A percentile compares a stretch with the other conserved stretches of the same genome.
These are phyloP conservation scores for Pisolithus orientalis DNA, from an alignment of 768 basidiomycete genomes.

Conservation along the genomic window DNA sequence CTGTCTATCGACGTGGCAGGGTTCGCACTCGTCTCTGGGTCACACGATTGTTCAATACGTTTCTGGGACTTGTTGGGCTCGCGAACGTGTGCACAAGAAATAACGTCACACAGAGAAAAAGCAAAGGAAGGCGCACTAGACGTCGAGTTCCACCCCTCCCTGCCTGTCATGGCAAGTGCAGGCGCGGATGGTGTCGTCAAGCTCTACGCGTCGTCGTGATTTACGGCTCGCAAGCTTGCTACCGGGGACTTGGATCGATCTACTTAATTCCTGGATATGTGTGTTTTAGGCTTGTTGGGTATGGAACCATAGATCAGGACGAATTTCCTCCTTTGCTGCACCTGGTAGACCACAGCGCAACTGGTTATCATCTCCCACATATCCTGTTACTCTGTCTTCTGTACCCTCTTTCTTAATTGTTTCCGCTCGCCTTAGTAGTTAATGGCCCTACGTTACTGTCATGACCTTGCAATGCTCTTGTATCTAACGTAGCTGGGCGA, in stretches of 20 bases:
- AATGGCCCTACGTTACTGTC: background rate
- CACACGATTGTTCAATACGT: slow-evolving; percentile 90
- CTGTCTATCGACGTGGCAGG: slow-evolving; percentile 84
- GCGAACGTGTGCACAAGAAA: slow-evolving; percentile 81
- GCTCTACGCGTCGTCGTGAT: slow-evolving; percentile 81
- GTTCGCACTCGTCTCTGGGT: slow-evolving; percentile 82
- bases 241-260: background rate
- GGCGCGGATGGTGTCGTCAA: slow-evolving; percentile 96
- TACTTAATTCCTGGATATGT: background rate
- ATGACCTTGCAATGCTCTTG: background rate
- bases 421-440: background rate
- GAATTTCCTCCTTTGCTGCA: slow-evolving; percentile 2
- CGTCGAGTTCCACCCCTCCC: slow-evolving; percentile 75
- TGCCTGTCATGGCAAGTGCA: slow-evolving; percentile 86
- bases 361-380: background rate
- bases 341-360: too few relatives aligned
- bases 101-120: slow-evolving; percentile 84
- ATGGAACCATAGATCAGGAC: slow-evolving; percentile 3
- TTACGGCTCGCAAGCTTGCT: slow-evolving; percentile 3
- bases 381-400: background rate
- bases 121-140: slow-evolving; percentile 86
- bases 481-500: background rate
- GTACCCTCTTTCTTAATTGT: background rate
- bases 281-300: background rate
- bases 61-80: slow-evolving; percentile 90